These are phyloP conservation scores for Maudiozyma pseudohumilis DNA, from an alignment of 805 yeast species.

Conservation along the genomic window DNA sequence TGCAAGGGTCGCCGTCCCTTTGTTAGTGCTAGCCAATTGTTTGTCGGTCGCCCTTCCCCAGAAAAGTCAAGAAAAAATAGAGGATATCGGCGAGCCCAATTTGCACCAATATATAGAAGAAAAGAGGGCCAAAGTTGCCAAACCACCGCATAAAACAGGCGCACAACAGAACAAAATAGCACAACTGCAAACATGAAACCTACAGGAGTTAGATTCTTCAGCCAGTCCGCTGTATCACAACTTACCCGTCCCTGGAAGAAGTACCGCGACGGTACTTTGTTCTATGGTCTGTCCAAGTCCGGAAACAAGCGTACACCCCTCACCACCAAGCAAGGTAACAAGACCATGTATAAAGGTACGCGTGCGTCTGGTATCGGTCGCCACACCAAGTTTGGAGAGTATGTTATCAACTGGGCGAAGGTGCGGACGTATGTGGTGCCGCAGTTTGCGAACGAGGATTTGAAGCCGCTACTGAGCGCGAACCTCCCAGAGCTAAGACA, in stretches of 20 bases:
- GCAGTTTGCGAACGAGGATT: conserved; percentile 30
- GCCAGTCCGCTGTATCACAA: conserved; percentile 34
- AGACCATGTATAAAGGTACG: conserved; percentile 91
- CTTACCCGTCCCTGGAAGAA: conserved; percentile 86
- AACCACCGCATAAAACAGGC: too few relatives aligned
- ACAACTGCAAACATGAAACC: conserved; percentile 36
- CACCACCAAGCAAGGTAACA: conserved; percentile 90
- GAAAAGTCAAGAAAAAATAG: too few relatives aligned
- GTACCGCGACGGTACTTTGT: conserved; percentile 69
- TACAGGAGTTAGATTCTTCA: conserved; percentile 37
- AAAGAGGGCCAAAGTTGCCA: too few relatives aligned
- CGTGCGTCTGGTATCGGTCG: conserved; percentile 88
- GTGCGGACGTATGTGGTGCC: conserved; percentile 92
- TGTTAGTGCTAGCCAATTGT: too few relatives aligned
- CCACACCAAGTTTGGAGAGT: conserved; percentile 63
- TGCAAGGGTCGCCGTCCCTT: too few relatives aligned
- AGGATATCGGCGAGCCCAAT: too few relatives aligned
- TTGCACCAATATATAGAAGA: too few relatives aligned
- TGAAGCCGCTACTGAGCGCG: conserved; percentile 72
- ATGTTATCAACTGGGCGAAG: conserved; percentile 68
- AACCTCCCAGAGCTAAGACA: conserved; percentile 63
- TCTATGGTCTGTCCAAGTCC: conserved; percentile 66
- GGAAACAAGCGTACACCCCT: conserved; percentile 80
- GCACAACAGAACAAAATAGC: too few relatives aligned
- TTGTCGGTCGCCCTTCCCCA: too few relatives aligned